A percentile compares a stretch with the other conserved stretches of the same genome.
These are phyloP conservation scores for Hymenoscyphus occultus DNA, from an alignment of 2,329 filamentous ascomycete genomes.

Conservation along the genomic window DNA sequence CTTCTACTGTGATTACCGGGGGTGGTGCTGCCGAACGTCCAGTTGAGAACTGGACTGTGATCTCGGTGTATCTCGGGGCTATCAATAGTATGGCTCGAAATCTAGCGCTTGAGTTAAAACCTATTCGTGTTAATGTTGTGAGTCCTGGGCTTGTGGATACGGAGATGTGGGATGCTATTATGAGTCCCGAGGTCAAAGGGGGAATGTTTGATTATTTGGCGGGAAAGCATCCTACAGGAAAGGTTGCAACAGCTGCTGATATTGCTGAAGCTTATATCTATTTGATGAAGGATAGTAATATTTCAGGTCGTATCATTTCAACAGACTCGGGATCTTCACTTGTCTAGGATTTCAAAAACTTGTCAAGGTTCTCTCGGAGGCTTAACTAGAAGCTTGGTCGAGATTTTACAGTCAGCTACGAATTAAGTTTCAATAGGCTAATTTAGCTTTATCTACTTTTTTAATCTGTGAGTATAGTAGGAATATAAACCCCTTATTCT, in stretches of 20 bases:
- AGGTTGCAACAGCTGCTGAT: slow-evolving; percentile 35
- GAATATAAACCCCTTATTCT: too few species aligned
- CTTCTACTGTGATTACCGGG: slow-evolving; percentile 25
- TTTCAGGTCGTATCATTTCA: slow-evolving; percentile 35
- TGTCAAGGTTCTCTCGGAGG: too few species aligned
- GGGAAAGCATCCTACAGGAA: neutral
- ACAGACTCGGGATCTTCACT: slow-evolving; percentile 22
- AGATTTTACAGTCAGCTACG: too few species aligned
- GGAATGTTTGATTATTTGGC: neutral
- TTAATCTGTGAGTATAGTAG: too few species aligned
- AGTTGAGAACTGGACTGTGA: slow-evolving; percentile 43
- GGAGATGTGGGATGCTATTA: slow-evolving; percentile 41
- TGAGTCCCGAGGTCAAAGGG: slow-evolving; percentile 5
- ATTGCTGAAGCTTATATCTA: slow-evolving; percentile 45
- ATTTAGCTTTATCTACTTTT: too few species aligned
- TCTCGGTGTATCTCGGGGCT: slow-evolving; percentile 48
- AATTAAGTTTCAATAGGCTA: too few species aligned
- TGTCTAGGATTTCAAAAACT: slow-evolving; percentile 8
- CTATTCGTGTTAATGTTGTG: slow-evolving; percentile 62
- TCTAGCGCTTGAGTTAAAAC: slow-evolving; percentile 61
- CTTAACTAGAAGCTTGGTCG: too few species aligned
- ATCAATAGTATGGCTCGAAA: slow-evolving; percentile 51
- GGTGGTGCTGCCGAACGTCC: slow-evolving; percentile 23
- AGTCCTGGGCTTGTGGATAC: slow-evolving; percentile 53
- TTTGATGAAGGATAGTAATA: slow-evolving; percentile 43